A percentile compares a stretch with the other conserved stretches of the same genome.
Evolutionary conservation across 306 rosid genomes (phyloP).

Genomic region (Dalbergia oliveri): DNA sequence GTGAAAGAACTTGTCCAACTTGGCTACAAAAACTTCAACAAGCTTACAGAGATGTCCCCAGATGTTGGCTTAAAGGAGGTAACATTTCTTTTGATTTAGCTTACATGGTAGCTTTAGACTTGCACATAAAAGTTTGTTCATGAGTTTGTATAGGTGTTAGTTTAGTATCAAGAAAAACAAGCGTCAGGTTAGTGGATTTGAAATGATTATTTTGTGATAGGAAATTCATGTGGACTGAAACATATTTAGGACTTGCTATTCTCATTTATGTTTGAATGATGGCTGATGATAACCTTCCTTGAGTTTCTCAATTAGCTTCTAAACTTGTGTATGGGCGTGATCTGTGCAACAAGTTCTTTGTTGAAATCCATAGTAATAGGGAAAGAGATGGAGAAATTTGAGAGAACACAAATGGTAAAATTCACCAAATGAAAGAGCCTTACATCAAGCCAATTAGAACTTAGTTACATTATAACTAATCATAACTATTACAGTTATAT

Average conservation of each 20-base stretch:
- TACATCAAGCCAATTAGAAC: no score
- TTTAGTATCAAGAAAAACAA: no score
- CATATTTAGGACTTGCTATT: not conserved
- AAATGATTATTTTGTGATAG: not conserved
- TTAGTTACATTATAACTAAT: no score
- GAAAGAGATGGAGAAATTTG: no score
- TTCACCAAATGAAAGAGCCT: no score
- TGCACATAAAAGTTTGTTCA: not conserved
- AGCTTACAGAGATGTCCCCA: not conserved
- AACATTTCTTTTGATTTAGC: not conserved
- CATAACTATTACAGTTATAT: no score
- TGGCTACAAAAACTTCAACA: conserved; percentile 41
- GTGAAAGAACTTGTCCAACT: conserved; percentile 30
- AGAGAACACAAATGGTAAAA: no score
- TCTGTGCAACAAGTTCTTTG: not conserved
- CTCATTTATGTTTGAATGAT: not conserved
- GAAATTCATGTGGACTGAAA: not conserved
- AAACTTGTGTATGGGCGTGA: not conserved
- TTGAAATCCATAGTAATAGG: no score
- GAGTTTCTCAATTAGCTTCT: not conserved
- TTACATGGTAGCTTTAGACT: not conserved
- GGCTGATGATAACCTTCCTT: conserved; percentile 6
- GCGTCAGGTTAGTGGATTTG: no score
- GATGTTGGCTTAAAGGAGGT: conserved; percentile 42
- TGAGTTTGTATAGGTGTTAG: no score